phyloP scores from a whole-genome alignment of 768 basidiomycete genomes.

The Boletus pseudopeckii region DNA sequence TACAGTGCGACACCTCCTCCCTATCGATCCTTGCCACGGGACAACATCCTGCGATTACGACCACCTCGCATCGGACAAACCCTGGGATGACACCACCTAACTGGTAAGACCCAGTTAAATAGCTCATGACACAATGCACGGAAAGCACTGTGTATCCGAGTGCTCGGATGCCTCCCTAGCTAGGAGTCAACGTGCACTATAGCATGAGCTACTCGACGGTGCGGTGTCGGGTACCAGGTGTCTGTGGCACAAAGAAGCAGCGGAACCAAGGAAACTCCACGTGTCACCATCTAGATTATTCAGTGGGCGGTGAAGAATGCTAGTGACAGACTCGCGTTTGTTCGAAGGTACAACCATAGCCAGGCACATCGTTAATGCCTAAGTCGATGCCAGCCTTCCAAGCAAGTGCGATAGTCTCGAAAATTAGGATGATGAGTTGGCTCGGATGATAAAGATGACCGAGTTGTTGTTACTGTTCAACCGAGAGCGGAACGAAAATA shows the following conservation, averaged over 20 bases:
- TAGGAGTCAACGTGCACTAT: background rate
- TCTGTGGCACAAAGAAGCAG: background rate
- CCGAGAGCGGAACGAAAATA: too few species aligned
- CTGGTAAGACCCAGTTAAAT: background rate
- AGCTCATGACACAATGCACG: constrained; percentile 14
- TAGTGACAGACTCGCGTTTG: background rate
- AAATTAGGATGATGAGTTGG: background rate
- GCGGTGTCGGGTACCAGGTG: background rate
- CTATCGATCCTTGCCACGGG: background rate
- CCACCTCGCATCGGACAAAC: background rate
- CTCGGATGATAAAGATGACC: background rate
- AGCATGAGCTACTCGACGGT: constrained; percentile 12
- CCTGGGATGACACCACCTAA: background rate
- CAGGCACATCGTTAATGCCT: background rate
- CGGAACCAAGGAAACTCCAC: background rate
- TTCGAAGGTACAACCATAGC: background rate
- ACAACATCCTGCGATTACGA: background rate
- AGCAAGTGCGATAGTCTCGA: background rate
- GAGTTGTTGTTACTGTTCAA: too few species aligned
- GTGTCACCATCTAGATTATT: background rate
- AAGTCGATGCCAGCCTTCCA: background rate
- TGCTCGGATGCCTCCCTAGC: background rate
- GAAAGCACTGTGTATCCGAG: background rate
- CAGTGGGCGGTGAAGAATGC: background rate
- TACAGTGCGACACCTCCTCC: too few species aligned